Percentiles rank a stretch among this genome's conserved stretches.
phyloP scores from a whole-genome alignment of 169 alveolate species.

The Plasmodium vinckei region DNA sequence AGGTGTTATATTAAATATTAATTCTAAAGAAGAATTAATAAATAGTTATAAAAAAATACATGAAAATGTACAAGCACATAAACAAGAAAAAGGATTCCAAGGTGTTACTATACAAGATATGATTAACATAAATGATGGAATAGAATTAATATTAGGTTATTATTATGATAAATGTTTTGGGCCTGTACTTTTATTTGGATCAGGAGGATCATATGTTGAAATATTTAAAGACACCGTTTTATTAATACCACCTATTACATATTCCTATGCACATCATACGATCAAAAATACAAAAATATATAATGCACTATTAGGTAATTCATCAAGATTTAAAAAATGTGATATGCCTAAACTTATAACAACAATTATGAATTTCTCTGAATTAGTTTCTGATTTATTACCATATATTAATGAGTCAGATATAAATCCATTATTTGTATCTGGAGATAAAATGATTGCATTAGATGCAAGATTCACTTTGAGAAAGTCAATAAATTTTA shows the following conservation, averaged over 20 bases:
- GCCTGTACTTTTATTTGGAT: conserved; percentile 85
- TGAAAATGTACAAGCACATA: conserved; percentile 53
- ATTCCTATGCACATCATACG: conserved; percentile 48
- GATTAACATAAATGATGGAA: conserved; percentile 74
- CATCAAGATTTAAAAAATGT: conserved; percentile 62
- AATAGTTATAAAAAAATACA: conserved; percentile 66
- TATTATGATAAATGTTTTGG: conserved; percentile 82
- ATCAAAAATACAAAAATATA: conserved; percentile 76
- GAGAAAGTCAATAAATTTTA: background rate
- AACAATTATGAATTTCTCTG: conserved; percentile 60
- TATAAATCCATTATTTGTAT: conserved; percentile 71
- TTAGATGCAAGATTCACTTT: conserved; percentile 67
- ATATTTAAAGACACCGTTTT: conserved; percentile 80
- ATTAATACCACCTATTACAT: conserved; percentile 75
- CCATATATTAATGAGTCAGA: conserved; percentile 77
- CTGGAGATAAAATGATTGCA: conserved; percentile 33
- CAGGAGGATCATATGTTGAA: conserved; percentile 88
- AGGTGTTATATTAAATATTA: conserved; percentile 80
- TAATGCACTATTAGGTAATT: conserved; percentile 47
- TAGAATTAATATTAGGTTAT: conserved; percentile 79
- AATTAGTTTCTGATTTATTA: conserved; percentile 40
- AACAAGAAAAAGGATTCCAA: conserved; percentile 78
- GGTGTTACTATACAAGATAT: conserved; percentile 84
- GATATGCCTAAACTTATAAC: conserved; percentile 52
- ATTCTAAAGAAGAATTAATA: conserved; percentile 67